phyloP scores from a whole-genome alignment of 139 green algal genomes.

The Pleodorina starrii region DNA sequence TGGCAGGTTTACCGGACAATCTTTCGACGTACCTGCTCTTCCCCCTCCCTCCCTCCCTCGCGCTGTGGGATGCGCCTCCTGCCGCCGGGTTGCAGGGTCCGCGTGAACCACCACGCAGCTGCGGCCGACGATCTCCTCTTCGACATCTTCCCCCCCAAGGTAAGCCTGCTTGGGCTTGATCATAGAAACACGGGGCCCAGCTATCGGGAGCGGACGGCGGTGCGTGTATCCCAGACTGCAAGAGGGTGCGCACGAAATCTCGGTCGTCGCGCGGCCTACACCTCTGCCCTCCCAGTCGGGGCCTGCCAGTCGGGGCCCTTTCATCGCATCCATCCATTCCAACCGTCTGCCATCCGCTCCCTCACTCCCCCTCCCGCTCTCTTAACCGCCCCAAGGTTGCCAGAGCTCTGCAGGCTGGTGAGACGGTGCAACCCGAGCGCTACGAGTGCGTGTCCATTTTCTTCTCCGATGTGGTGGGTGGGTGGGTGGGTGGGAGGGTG shows the following conservation, averaged over 20 bases:
- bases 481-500: not conserved
- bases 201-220: no score
- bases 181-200: not conserved
- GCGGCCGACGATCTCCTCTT: conserved; percentile 23
- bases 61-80: no score
- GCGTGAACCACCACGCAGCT: not conserved
- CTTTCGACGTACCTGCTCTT: no score
- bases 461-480: conserved; percentile 30
- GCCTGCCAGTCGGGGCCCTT: no score
- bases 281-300: no score
- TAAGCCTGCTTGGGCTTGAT: not conserved
- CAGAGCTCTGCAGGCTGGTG: conserved; percentile 17
- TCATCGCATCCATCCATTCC: not conserved
- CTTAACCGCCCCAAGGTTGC: conserved; percentile 6
- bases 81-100: not conserved
- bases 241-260: no score
- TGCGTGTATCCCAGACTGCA: no score
- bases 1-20: no score
- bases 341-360: not conserved
- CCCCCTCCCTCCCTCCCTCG: no score
- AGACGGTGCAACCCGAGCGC: conserved; percentile 42
- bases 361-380: not conserved
- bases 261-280: no score
- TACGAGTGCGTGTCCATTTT: conserved; percentile 50
- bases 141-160: conserved; percentile 48